Conservation (phyloP, 345 rosid species). For the Mercurialis annua region DNA sequence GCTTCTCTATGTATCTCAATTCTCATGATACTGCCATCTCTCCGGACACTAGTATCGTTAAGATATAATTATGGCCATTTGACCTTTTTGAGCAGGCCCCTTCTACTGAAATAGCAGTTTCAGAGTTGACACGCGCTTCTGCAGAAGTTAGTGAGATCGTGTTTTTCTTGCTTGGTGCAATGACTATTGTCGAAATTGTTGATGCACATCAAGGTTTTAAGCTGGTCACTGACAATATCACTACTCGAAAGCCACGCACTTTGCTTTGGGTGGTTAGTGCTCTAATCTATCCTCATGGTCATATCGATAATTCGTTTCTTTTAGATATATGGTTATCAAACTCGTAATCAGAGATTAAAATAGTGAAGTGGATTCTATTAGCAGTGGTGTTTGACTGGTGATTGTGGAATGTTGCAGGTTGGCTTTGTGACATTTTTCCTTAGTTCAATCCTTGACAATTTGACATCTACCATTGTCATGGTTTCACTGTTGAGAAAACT, state of each 20-base stretch:
- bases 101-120: slow-evolving; percentile 83
- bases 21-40: neutral
- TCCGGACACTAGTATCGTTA: neutral
- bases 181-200: slow-evolving; percentile 97
- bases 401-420: slow-evolving; percentile 47
- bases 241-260: slow-evolving; percentile 77
- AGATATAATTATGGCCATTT: neutral
- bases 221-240: slow-evolving; percentile 92
- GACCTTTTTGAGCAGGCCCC: slow-evolving; percentile 68
- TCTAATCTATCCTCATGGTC: slow-evolving; percentile 13
- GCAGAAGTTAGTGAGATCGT: slow-evolving; percentile 97
- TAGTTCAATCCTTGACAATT: slow-evolving; percentile 84
- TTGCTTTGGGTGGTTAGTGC: slow-evolving; percentile 92
- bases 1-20: neutral
- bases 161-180: slow-evolving; percentile 94
- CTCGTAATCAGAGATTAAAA: neutral
- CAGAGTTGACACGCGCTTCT: slow-evolving; percentile 83
- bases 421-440: slow-evolving; percentile 93
- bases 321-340: slow-evolving; percentile 3
- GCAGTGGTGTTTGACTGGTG: slow-evolving; percentile 20
- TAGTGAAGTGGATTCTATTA: neutral
- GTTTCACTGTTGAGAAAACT: slow-evolving; percentile 87
- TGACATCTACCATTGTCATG: slow-evolving; percentile 96
- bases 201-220: slow-evolving; percentile 99
- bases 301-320: slow-evolving; percentile 5